A percentile compares a stretch with the other conserved stretches of the same genome.
Conservation (phyloP, 495 filamentous ascomycete species). For the Penicillium steckii region DNA sequence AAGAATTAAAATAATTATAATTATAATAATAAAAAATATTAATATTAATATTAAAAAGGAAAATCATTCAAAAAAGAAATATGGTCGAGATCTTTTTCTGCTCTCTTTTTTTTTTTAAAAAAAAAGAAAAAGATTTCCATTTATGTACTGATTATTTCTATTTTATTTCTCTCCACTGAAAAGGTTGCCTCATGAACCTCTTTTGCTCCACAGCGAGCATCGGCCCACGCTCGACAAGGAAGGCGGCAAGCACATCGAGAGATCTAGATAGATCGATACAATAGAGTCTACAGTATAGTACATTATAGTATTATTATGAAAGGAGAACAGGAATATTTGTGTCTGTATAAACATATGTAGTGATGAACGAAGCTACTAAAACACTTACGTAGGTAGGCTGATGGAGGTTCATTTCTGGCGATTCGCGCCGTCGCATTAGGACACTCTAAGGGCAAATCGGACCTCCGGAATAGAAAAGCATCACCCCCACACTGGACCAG, state of each 20-base stretch:
- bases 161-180: neutral
- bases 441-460: constrained; percentile 8
- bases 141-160: neutral
- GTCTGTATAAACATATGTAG: too few species aligned
- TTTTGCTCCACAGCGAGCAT: neutral
- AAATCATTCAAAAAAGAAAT: constrained; percentile 13
- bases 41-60: constrained; percentile 10
- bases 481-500: constrained; percentile 2
- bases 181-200: neutral
- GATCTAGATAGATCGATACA: neutral
- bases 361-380: too few species aligned
- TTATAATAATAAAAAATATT: constrained; percentile 13
- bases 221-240: neutral
- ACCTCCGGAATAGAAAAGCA: constrained; percentile 4
- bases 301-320: too few species aligned
- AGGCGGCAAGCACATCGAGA: neutral
- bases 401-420: neutral
- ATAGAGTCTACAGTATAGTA: neutral
- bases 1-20: neutral
- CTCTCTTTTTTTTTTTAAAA: neutral
- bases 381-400: too few species aligned
- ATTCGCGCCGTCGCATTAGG: constrained; percentile 6
- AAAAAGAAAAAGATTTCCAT: too few species aligned
- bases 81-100: neutral
- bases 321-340: too few species aligned